Percentiles rank a stretch among this genome's conserved stretches.
These are phyloP conservation scores for Papiliotrema fonsecae DNA, from an alignment of 1,284 basidiomycete species.

Conservation along the genomic window DNA sequence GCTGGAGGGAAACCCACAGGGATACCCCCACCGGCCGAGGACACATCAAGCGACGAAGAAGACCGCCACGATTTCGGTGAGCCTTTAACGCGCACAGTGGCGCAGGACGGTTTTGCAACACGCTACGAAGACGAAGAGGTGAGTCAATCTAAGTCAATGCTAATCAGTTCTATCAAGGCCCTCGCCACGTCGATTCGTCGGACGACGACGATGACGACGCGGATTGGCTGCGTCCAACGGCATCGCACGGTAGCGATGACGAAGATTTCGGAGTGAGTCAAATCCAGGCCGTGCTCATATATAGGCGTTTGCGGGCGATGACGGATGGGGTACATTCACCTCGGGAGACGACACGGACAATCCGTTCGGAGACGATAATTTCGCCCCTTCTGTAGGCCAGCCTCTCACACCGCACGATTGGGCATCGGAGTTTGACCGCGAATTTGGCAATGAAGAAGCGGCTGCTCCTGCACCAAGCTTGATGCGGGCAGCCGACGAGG, in stretches of 20 bases:
- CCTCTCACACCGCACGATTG: constrained; percentile 42
- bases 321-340: constrained; percentile 45
- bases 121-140: no score
- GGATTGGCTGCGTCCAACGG: constrained; percentile 38
- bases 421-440: constrained; percentile 41
- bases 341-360: constrained; percentile 30
- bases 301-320: no score
- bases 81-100: constrained; percentile 31
- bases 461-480: constrained; percentile 33
- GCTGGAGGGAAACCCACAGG: constrained; percentile 59
- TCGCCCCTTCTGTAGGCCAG: constrained; percentile 10
- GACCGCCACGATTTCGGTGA: constrained; percentile 38
- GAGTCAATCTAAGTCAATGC: no score
- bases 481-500: constrained; percentile 25
- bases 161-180: constrained; percentile 16
- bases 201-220: constrained; percentile 46
- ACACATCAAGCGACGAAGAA: constrained; percentile 23
- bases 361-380: constrained; percentile 44
- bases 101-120: constrained; percentile 22
- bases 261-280: constrained; percentile 42
- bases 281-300: no score
- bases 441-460: constrained; percentile 18
- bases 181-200: constrained; percentile 32
- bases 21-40: constrained; percentile 20
- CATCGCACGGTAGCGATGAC: constrained; percentile 20